These are phyloP conservation scores for Pichia sp. DNA, from an alignment of 1,139 yeast genomes.

Conservation along the genomic window DNA sequence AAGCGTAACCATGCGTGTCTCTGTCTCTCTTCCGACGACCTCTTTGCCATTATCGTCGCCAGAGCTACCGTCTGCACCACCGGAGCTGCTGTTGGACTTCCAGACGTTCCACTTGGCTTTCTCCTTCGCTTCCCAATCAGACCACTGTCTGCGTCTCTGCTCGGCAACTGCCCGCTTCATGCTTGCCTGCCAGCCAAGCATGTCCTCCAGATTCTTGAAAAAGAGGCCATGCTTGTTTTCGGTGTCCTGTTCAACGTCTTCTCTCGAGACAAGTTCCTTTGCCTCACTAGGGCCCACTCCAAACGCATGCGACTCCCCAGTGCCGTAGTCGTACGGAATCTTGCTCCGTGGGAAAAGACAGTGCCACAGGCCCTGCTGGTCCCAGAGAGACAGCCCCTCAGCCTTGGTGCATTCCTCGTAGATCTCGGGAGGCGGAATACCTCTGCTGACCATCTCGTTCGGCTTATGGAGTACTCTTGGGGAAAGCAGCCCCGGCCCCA, in stretches of 20 bases:
- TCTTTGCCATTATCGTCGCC: constrained; percentile 46
- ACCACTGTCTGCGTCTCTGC: constrained; percentile 25
- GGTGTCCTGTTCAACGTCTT: constrained; percentile 40
- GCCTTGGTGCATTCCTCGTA: constrained; percentile 60
- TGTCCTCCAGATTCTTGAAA: constrained; percentile 62
- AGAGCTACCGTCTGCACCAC: background rate
- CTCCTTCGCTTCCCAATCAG: constrained; percentile 23
- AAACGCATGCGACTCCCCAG: constrained; percentile 7
- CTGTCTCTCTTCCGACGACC: constrained; percentile 30
- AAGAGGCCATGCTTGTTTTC: constrained; percentile 40
- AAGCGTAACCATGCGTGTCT: constrained; percentile 13
- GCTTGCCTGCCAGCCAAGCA: constrained; percentile 61
- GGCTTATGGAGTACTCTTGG: constrained; percentile 18
- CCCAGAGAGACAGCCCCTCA: constrained; percentile 76
- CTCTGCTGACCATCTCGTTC: constrained; percentile 51
- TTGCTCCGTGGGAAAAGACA: constrained; percentile 68
- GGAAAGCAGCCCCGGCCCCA: constrained; percentile 1
- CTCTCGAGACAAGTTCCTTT: constrained; percentile 31
- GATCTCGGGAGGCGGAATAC: constrained; percentile 57
- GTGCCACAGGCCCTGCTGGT: constrained; percentile 76
- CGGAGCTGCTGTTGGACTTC: constrained; percentile 13
- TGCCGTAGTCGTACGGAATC: constrained; percentile 30
- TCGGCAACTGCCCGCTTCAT: constrained; percentile 40
- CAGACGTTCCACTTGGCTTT: constrained; percentile 33
- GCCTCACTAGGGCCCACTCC: constrained; percentile 25